Conservation (phyloP, 495 filamentous ascomycete species). For the Polyplosphaeria fusca region DNA sequence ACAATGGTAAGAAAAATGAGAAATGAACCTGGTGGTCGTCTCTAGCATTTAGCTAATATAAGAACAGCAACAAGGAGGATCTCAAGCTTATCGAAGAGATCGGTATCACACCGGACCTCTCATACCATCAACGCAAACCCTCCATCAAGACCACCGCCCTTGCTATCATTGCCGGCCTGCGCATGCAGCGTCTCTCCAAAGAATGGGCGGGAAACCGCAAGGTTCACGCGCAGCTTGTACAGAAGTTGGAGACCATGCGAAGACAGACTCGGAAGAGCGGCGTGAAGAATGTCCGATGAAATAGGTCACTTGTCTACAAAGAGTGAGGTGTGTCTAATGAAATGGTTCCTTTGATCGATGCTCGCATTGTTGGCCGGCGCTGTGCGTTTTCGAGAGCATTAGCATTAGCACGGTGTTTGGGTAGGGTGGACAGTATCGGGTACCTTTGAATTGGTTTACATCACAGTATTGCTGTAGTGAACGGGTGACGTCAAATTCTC, state of each 20-base stretch:
- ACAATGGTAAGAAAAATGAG: conserved; percentile 92
- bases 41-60: conserved; percentile 36
- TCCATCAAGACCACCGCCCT: conserved; percentile 51
- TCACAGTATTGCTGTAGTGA: too few relatives aligned
- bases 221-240: conserved; percentile 36
- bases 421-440: too few relatives aligned
- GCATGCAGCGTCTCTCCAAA: conserved; percentile 54
- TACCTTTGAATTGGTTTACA: too few relatives aligned
- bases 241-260: conserved; percentile 35
- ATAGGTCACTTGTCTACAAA: too few relatives aligned
- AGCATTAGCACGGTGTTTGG: too few relatives aligned
- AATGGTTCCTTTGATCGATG: too few relatives aligned
- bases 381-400: too few relatives aligned
- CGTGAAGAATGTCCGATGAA: too few relatives aligned
- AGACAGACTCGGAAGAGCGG: conserved; percentile 9
- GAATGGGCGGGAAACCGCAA: conserved; percentile 45
- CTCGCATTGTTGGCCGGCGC: too few relatives aligned
- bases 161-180: conserved; percentile 52
- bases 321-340: too few relatives aligned
- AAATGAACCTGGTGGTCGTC: too few relatives aligned
- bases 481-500: too few relatives aligned
- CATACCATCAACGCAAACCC: conserved; percentile 42
- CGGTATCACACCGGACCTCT: conserved; percentile 56
- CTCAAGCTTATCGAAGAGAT: conserved; percentile 78
- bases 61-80: conserved; percentile 81